Conservation (phyloP, 495 filamentous ascomycete genomes). For the Penicillium paradoxum region DNA sequence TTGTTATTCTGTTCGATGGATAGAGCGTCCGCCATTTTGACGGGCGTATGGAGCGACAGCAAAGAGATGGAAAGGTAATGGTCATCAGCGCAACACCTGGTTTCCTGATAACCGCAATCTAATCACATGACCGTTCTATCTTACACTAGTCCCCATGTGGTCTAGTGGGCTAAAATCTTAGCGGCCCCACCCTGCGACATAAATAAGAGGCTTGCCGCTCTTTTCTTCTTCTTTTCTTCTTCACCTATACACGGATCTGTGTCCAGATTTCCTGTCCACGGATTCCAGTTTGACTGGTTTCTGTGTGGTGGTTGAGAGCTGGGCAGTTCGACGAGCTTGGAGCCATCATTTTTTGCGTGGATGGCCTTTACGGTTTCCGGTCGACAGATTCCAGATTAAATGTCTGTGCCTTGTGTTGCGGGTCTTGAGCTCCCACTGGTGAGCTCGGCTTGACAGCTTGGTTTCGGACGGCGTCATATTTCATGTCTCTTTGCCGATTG, state of each 20-base stretch:
- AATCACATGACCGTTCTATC: constrained; percentile 5
- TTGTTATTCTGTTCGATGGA: constrained; percentile 94
- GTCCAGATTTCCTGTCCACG: constrained; percentile 65
- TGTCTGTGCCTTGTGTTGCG: constrained; percentile 33
- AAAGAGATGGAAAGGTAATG: background rate
- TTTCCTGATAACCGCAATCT: constrained; percentile 10
- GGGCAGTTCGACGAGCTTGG: constrained; percentile 82
- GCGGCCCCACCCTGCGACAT: constrained; percentile 15
- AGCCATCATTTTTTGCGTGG: constrained; percentile 57
- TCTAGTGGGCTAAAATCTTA: constrained; percentile 23
- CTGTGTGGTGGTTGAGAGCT: constrained; percentile 68
- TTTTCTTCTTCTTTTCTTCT: constrained; percentile 40
- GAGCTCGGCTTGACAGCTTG: constrained; percentile 60
- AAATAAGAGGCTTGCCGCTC: constrained; percentile 28
- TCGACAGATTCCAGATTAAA: constrained; percentile 90
- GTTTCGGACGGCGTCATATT: constrained; percentile 75
- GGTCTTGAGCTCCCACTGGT: constrained; percentile 69
- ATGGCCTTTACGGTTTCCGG: constrained; percentile 78
- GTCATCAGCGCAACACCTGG: background rate
- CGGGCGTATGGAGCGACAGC: background rate
- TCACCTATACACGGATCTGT: constrained; percentile 66
- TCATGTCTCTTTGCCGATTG: constrained; percentile 73
- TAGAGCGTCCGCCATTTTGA: constrained; percentile 69
- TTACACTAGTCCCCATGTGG: constrained; percentile 3
- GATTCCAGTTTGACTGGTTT: constrained; percentile 37